Base-by-base conservation (phyloP, 78 protist genomes). In the Dictyostelium purpureum region DNA sequence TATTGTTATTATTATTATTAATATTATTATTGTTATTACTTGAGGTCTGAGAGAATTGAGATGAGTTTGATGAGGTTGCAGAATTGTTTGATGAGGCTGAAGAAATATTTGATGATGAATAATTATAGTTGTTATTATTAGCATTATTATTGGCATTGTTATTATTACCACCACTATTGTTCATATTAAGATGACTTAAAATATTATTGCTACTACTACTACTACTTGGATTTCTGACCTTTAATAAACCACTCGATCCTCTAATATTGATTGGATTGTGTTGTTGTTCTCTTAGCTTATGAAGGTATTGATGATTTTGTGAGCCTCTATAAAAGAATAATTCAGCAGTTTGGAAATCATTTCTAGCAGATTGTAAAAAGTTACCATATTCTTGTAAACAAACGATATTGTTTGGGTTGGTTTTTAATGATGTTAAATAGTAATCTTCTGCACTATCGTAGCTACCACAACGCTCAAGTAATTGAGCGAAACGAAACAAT, bases 401-500 rank as follows among this genome's bases (percentile, higher is more conserved):
- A 9, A 79, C 81, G 24, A 85, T 79, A 59, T 93, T 83, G 77
- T 93, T 93, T 33, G 93, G 92, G 28, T 93, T 71, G n/a, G 92
- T 77, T 2, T 47, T 43, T 2, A 93, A 87, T 19, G 89, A 45
- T 5, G 85, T 21, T 14, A 93, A 31, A 35, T 93, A 93, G 45
- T 79, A 85, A 10, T 83, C 87, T 45, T 93, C 96, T 7, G 96
- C 96, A 1, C 38, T 42, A 49, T 85, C 93, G 16, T 35, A 37
- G n/a, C 77, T 80, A 31, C 73, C 90, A 26, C 87, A 66, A 51
- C 88, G 54, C 31, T 93, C 96, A n/a, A 85, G 38, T 9, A 93
- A 78, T 38, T 93, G 96, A 26, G 96, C 96, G 10, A 87, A 93
- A 26, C 96, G n/a, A 70, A 93, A 93, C 42, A 93, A 56, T 6